Percentiles rank a stretch among this genome's conserved stretches.
These are phyloP conservation scores for Atalantia buxifolia DNA, from an alignment of 345 rosid genomes.

Conservation along the genomic window DNA sequence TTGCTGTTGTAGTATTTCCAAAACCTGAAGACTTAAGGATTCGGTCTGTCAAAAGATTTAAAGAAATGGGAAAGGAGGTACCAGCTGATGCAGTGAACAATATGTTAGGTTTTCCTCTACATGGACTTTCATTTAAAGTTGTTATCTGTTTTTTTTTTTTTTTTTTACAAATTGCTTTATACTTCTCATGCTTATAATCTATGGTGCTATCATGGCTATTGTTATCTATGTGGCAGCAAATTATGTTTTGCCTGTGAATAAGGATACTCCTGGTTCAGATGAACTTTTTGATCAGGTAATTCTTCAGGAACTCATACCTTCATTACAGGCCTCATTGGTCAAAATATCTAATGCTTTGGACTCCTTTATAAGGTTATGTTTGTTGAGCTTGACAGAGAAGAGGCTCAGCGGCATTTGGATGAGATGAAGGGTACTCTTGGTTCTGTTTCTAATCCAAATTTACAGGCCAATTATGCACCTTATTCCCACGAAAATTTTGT, in stretches of 20 bases:
- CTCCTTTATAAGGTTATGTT: slow-evolving; percentile 25
- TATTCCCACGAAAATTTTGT: slow-evolving; percentile 14
- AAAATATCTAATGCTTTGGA: slow-evolving; percentile 4
- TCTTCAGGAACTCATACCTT: not conserved
- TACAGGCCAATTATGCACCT: not conserved
- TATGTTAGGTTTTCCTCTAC: slow-evolving; percentile 23
- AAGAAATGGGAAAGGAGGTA: slow-evolving; percentile 36
- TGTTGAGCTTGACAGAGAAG: slow-evolving; percentile 23
- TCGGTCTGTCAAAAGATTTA: slow-evolving; percentile 25
- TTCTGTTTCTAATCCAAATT: slow-evolving; percentile 6
- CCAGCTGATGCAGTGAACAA: slow-evolving; percentile 25
- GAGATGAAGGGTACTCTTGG: slow-evolving; percentile 24
- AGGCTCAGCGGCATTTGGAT: slow-evolving; percentile 23
- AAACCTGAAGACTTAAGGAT: slow-evolving; percentile 24
- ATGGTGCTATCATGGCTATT: not conserved
- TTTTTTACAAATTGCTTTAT: not conserved
- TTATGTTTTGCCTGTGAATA: slow-evolving; percentile 23
- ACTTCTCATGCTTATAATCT: not conserved
- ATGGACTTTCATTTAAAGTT: not conserved
- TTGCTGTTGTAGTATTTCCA: slow-evolving; percentile 32
- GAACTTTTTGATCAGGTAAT: slow-evolving; percentile 29
- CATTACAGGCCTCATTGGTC: not conserved
- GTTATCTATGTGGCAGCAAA: slow-evolving; percentile 21
- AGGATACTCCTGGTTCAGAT: slow-evolving; percentile 21
- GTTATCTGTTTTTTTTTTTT: not conserved